Percentiles rank a stretch among this genome's conserved stretches.
Evolutionary conservation across 805 yeast genomes (phyloP).

Genomic region (Wickerhamiella cacticola): DNA sequence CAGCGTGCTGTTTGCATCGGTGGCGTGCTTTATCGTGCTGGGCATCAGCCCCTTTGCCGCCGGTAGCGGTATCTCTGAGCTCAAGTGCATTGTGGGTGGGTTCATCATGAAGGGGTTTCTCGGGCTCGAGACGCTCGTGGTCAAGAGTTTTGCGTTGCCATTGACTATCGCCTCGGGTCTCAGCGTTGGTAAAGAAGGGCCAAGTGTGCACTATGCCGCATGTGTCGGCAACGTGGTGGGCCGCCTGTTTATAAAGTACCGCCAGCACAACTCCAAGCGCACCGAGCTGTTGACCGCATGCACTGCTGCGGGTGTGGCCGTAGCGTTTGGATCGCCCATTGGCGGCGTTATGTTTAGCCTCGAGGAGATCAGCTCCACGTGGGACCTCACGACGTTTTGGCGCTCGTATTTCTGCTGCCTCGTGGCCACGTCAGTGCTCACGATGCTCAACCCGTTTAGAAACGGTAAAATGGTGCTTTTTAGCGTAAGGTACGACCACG

Average conservation of each 20-base stretch:
- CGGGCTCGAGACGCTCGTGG: slow-evolving; percentile 54
- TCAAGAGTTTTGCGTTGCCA: slow-evolving; percentile 75
- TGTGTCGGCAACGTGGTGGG: slow-evolving; percentile 85
- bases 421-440: slow-evolving; percentile 70
- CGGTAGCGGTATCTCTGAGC: slow-evolving; percentile 95
- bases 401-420: slow-evolving; percentile 83
- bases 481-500: slow-evolving; percentile 74
- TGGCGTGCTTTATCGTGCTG: slow-evolving; percentile 59
- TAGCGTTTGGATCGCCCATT: slow-evolving; percentile 46
- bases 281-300: slow-evolving; percentile 71
- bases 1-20: slow-evolving; percentile 49
- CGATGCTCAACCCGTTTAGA: slow-evolving; percentile 79
- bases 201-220: slow-evolving; percentile 94
- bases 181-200: slow-evolving; percentile 96
- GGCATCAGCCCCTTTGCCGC: slow-evolving; percentile 79
- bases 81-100: slow-evolving; percentile 88
- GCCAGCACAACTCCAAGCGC: slow-evolving; percentile 28
- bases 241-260: slow-evolving; percentile 35
- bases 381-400: slow-evolving; percentile 74
- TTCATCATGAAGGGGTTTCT: slow-evolving; percentile 69
- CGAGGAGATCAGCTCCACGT: slow-evolving; percentile 74
- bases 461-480: slow-evolving; percentile 91
- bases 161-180: slow-evolving; percentile 86
- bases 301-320: slow-evolving; percentile 97
- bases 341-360: slow-evolving; percentile 93